A percentile compares a stretch with the other conserved stretches of the same genome.
Conservation (phyloP, 2,329 filamentous ascomycete genomes). For the Botryotinia convoluta region DNA sequence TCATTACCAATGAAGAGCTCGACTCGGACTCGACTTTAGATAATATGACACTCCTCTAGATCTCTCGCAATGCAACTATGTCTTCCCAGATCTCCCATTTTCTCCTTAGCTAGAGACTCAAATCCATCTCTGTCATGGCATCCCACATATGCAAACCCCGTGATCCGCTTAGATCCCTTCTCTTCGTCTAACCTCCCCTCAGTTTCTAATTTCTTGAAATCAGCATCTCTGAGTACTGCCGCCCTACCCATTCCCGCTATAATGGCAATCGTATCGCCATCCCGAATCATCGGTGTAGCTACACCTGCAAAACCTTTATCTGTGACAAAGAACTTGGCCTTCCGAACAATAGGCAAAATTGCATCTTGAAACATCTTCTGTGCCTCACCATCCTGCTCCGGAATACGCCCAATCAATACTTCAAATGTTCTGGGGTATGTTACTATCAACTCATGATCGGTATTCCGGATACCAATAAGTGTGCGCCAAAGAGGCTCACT, state of each 20-base stretch:
- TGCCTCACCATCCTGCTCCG: background rate
- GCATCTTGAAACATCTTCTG: conserved; percentile 10
- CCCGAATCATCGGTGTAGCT: background rate
- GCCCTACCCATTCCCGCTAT: background rate
- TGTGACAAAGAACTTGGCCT: conserved; percentile 1
- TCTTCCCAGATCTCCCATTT: background rate
- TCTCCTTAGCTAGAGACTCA: background rate
- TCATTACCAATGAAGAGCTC: too few relatives aligned
- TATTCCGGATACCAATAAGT: conserved; percentile 12
- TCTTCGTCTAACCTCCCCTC: background rate
- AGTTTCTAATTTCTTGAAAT: background rate
- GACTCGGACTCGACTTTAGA: background rate
- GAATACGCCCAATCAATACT: background rate
- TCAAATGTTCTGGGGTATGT: background rate
- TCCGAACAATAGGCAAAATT: background rate
- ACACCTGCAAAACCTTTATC: conserved; percentile 6
- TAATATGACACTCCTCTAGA: background rate
- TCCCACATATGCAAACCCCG: conserved; percentile 8
- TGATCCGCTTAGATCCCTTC: background rate
- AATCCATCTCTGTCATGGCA: conserved; percentile 4
- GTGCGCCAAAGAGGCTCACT: conserved; percentile 5
- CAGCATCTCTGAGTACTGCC: background rate
- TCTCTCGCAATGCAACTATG: background rate
- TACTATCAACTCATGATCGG: background rate
- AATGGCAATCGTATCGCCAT: background rate